Base-by-base conservation (phyloP, 345 rosid species). In the Ricinus communis region DNA sequence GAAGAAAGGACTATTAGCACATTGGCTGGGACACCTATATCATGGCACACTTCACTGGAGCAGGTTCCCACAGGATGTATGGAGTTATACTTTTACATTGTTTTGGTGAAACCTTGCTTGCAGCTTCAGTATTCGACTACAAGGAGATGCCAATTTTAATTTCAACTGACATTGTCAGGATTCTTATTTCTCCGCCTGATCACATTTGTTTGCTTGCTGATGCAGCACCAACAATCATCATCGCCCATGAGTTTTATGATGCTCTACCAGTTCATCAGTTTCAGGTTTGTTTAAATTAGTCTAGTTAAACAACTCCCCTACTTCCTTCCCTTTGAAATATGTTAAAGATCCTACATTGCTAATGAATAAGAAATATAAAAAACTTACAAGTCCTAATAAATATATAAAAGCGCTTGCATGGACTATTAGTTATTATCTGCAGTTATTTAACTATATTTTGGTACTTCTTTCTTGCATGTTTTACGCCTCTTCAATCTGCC, bases 231-330 rank as follows among this genome's bases (percentile, higher is more conserved):
- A 74, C 91, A 55, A 86, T 92, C 73, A 83, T 95, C 68, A 84
- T 92, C 76, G 97, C 94, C 62, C 98, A 95, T 75, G 96, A 95
- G 81, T 95, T 95, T 77, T 92, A 85, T 72, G 99, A 95, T 82
- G 99, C 97, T 66, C 87, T 94, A 72, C 97, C 99, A 24, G 83
- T 95, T 71, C 95, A 91, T 81, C 98, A 94, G 52, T 91, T 94
- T 82, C 98, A 90, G 97, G 98, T 94, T 64, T 57, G 89, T 83
- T 25, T 45, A 13, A 49, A 18, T 50, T 9, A 1, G 24, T 71
- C 49, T 49, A 14, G 22, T 28, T 63, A 43, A 24, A 38, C 27
- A 21, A 25, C 19, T 27, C 7, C 16, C 66, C 11, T 40, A 4
- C 15, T 8, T 41, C 28, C 8, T 43, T 9, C 43, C 43, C 43